Evolutionary conservation across 2,329 filamentous ascomycete species (phyloP), one percentile per base, ranked within the genome.

Genomic region (Setomelanomma holmii): DNA sequence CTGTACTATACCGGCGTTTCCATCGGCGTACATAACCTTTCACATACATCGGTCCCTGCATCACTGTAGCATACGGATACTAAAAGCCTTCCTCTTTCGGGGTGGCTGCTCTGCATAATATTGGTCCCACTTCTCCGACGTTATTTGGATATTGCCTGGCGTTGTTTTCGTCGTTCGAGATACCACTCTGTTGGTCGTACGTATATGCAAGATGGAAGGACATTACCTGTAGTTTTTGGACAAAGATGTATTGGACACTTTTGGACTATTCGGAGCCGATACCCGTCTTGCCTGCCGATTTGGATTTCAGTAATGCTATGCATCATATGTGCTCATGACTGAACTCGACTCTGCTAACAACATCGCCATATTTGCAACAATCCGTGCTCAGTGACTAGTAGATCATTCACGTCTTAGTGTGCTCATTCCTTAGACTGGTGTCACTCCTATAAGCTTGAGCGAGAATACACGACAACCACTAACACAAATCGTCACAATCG

Each of bases 131-230:
- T 30, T 44, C 38, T 33, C 24, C 23, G 45, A 24, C 35, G 40
- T 46, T 27, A 30, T 33, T 34, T n/a, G 47, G 41, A 33, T 43
- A 19, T 39, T 20, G 21, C 30, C 24, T 27, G 21, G 34, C 34
- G 44, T 23, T 35, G 22, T 35, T 20, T 20, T 12, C 12, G 21
- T 33, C 35, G 44, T 49, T 51, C 17, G 44, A 59, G 61, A 64
- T 64, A 64, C 58, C 61, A 62, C 58, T 55, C 53, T 56, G 56
- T 58, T 56, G 52, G 56, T 58, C 40, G 12, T 12, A 6, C 21
- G 36, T 16, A 19, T 6, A 12, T 17, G 14, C 12, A 20, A 17
- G 10, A 12, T 19, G n/a, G n/a, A n/a, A n/a, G 19, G 21, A 42
- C 10, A 8, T 30, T 14, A 30, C 10, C 27, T 30, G 27, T 30